A percentile compares a stretch with the other conserved stretches of the same genome.
These are phyloP conservation scores for Boletellus sp. DNA, from an alignment of 768 basidiomycete genomes.

Conservation along the genomic window DNA sequence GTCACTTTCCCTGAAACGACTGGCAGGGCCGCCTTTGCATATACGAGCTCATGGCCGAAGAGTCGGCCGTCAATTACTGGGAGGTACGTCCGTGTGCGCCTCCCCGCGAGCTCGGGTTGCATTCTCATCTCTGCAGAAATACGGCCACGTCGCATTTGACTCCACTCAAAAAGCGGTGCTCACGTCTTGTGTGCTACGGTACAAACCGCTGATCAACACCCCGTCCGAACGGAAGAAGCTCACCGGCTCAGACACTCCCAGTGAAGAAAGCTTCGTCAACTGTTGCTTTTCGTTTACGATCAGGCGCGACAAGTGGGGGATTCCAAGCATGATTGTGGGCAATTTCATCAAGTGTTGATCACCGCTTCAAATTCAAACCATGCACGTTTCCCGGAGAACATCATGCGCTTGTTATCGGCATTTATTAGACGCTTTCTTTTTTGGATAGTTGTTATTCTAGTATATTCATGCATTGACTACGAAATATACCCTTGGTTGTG, in stretches of 20 bases:
- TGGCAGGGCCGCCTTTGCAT: constrained; percentile 84
- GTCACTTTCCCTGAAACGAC: neutral
- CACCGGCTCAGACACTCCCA: constrained; percentile 28
- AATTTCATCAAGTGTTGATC: constrained; percentile 74
- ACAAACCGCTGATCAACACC: constrained; percentile 60
- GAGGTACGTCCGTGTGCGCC: constrained; percentile 64
- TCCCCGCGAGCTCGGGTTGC: neutral
- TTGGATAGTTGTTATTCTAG: constrained; percentile 9
- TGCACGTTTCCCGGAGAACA: neutral
- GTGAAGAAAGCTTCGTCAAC: constrained; percentile 74
- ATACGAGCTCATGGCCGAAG: constrained; percentile 98
- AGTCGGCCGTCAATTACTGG: constrained; percentile 96
- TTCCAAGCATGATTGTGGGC: constrained; percentile 87
- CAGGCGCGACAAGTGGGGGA: constrained; percentile 78
- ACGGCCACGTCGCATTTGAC: constrained; percentile 90
- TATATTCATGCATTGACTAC: constrained; percentile 13
- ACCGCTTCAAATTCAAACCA: neutral
- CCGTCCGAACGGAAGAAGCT: constrained; percentile 30
- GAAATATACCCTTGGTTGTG: neutral
- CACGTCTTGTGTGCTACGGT: constrained; percentile 85
- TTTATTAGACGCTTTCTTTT: constrained; percentile 6
- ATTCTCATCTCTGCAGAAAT: constrained; percentile 59
- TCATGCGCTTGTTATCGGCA: constrained; percentile 1
- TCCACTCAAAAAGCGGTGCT: constrained; percentile 90
- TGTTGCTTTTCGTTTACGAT: constrained; percentile 94